Evolutionary conservation across 192 early-diverging fungal genomes (phyloP).

Genomic region (Umbelopsis ramanniana): DNA sequence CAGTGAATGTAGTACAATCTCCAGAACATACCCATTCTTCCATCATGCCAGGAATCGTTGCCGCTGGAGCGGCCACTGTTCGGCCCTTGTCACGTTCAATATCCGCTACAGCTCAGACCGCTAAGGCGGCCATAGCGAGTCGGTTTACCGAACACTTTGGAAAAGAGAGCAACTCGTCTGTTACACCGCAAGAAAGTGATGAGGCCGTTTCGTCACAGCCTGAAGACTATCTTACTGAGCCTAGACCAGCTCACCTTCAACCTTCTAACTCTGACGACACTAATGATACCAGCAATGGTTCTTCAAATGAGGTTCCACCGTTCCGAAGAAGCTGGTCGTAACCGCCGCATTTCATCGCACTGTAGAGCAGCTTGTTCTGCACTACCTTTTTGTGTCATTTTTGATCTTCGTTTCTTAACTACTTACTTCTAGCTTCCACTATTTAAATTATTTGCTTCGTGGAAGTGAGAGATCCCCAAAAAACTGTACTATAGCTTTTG

Average conservation of each 20-base stretch:
- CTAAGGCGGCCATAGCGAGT: neutral
- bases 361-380: neutral
- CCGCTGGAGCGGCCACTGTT: neutral
- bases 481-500: too few relatives aligned
- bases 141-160: slow-evolving; percentile 22
- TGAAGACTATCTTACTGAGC: neutral
- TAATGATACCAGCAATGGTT: slow-evolving; percentile 1
- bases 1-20: neutral
- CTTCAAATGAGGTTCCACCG: neutral
- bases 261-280: neutral
- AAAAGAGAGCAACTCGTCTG: neutral
- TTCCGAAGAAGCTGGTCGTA: slow-evolving; percentile 18
- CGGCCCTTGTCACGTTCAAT: neutral
- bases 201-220: neutral
- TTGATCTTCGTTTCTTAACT: too few relatives aligned
- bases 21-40: neutral
- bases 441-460: too few relatives aligned
- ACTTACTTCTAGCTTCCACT: too few relatives aligned
- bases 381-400: too few relatives aligned
- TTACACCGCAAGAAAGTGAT: slow-evolving; percentile 1
- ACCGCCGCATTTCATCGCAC: neutral
- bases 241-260: neutral
- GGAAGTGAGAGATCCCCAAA: too few relatives aligned
- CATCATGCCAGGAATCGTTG: neutral
- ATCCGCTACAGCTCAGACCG: neutral